Conservation (phyloP, 2,329 filamentous ascomycete genomes). For the Aureobasidium sp. region DNA sequence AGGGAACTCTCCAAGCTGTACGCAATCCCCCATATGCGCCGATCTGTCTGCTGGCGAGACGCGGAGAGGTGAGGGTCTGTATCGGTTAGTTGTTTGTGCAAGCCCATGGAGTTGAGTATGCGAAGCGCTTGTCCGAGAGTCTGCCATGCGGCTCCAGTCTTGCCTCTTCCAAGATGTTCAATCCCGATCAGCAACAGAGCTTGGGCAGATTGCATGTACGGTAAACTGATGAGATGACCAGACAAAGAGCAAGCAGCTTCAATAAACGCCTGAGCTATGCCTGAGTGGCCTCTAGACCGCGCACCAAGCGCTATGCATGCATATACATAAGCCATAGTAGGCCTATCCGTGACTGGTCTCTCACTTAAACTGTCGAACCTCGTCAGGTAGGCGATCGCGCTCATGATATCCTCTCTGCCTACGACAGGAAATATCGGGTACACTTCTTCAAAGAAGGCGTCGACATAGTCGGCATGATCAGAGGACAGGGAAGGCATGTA, state of each 20-base stretch:
- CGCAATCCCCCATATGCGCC: background rate
- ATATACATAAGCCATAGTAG: background rate
- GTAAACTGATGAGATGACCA: background rate
- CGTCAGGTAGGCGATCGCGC: background rate
- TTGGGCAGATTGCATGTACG: slow-evolving; percentile 1
- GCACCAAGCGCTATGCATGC: background rate
- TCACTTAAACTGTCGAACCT: background rate
- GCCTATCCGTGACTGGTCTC: background rate
- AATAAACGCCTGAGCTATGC: background rate
- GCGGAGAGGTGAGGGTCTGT: background rate
- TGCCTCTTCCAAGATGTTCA: background rate
- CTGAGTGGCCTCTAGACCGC: background rate
- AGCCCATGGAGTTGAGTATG: background rate
- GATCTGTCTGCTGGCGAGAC: background rate
- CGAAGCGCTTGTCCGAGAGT: slow-evolving; percentile 1
- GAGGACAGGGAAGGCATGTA: background rate
- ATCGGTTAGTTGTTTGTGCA: too few relatives aligned
- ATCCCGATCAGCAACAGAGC: background rate
- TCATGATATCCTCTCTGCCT: background rate
- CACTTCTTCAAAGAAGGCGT: background rate
- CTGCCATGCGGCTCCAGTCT: background rate
- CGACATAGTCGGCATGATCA: background rate
- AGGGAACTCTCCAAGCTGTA: background rate
- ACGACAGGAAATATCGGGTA: background rate
- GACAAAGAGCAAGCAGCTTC: background rate